phyloP scores from a whole-genome alignment of 208 protist species.

The Leishmania guyanensis region DNA sequence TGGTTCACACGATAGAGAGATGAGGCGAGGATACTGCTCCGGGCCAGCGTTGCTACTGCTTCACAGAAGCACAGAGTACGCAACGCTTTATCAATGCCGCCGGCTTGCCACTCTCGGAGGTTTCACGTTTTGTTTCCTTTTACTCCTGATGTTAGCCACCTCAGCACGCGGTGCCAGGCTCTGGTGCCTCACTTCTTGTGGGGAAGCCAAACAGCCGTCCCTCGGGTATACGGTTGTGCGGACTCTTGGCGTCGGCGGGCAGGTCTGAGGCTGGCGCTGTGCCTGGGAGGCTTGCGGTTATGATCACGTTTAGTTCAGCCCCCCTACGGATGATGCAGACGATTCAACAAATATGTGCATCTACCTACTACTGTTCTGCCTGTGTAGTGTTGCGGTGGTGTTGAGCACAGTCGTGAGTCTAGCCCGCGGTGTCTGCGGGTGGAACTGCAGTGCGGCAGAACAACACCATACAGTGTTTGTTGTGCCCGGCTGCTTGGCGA shows the following conservation, averaged over 20 bases:
- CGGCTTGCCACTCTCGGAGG: not conserved
- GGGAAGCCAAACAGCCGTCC: not conserved
- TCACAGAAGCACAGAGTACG: not conserved
- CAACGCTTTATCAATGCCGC: not conserved
- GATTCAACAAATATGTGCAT: not conserved
- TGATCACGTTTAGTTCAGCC: not conserved
- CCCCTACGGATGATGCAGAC: not conserved
- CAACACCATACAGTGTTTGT: not conserved
- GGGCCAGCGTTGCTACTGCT: not conserved
- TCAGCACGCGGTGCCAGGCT: not conserved
- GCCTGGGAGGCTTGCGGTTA: not conserved
- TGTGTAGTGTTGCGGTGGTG: not conserved
- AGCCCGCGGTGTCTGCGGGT: not conserved
- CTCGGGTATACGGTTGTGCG: not conserved
- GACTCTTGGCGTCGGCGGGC: not conserved
- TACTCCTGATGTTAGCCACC: not conserved
- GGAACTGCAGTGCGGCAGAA: not conserved
- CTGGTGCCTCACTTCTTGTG: not conserved
- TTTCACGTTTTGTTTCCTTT: not conserved
- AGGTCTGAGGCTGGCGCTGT: not conserved
- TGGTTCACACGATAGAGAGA: not conserved
- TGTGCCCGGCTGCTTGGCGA: not conserved
- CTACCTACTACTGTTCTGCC: not conserved
- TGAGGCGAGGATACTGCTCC: not conserved
- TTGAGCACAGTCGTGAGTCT: not conserved